Evolutionary conservation across 1,284 basidiomycete genomes (phyloP).

Genomic region (Ceratobasidium sp.): DNA sequence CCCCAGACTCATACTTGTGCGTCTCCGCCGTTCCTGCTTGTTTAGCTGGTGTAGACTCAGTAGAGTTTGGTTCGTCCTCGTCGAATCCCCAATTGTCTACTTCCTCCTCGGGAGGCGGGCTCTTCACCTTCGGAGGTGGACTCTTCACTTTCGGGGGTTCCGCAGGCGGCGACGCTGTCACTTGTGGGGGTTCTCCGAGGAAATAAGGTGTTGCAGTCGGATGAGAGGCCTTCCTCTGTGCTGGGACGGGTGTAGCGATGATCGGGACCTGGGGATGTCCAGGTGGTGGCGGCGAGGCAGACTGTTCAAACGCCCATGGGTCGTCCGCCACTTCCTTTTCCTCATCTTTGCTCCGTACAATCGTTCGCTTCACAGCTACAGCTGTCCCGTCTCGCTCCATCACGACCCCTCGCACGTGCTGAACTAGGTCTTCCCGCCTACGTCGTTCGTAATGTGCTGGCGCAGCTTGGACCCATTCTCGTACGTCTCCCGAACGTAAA

Average conservation of each 20-base stretch:
- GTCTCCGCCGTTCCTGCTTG: neutral
- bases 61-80: constrained; percentile 40
- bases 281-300: constrained; percentile 38
- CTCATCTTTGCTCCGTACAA: constrained; percentile 50
- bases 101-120: constrained; percentile 32
- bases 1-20: neutral
- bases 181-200: constrained; percentile 5
- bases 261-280: neutral
- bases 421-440: constrained; percentile 70
- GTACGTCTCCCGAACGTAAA: constrained; percentile 60
- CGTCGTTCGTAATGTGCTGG: constrained; percentile 78
- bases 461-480: constrained; percentile 68
- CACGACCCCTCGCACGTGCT: constrained; percentile 63
- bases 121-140: too few species aligned
- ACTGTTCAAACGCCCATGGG: constrained; percentile 49
- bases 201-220: constrained; percentile 2
- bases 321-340: constrained; percentile 47
- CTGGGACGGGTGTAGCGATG: constrained; percentile 15
- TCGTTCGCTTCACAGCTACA: constrained; percentile 49
- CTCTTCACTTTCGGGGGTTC: constrained; percentile 32
- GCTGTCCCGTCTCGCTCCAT: constrained; percentile 49
- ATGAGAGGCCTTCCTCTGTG: too few species aligned
- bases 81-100: constrained; percentile 49
- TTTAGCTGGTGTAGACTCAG: neutral
- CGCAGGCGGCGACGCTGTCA: neutral